These are phyloP conservation scores for Naegleria lovaniensis DNA, from an alignment of 208 protist species.

Conservation along the genomic window DNA sequence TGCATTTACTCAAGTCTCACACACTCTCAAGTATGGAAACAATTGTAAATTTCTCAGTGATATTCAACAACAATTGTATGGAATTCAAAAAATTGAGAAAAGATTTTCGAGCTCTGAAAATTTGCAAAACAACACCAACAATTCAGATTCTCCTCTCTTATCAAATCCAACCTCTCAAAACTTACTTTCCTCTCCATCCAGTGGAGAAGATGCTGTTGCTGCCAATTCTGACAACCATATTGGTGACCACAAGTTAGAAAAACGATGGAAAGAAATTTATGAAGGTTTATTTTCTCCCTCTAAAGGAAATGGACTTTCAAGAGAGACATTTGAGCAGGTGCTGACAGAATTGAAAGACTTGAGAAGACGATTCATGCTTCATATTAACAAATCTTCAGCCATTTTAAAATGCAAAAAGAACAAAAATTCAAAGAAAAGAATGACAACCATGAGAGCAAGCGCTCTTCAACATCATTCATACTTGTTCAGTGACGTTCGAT, in stretches of 20 bases:
- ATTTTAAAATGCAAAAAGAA: neutral
- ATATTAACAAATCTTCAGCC: neutral
- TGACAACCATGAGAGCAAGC: neutral
- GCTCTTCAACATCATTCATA: neutral
- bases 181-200: neutral
- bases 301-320: neutral
- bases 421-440: neutral
- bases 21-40: slow-evolving; percentile 15
- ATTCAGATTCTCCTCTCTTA: neutral
- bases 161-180: neutral
- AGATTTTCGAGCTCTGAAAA: neutral
- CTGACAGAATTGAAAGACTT: neutral
- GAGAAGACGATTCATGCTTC: neutral
- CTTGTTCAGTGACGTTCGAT: neutral
- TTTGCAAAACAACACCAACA: neutral
- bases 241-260: neutral
- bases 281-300: neutral
- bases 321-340: neutral
- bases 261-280: neutral
- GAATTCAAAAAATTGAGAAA: neutral
- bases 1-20: neutral
- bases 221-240: neutral
- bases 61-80: neutral
- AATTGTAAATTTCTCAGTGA: slow-evolving; percentile 3
- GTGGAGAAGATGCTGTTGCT: neutral